phyloP scores from a whole-genome alignment of 164 flowering plant species.

The Euptelea pleiosperma region DNA sequence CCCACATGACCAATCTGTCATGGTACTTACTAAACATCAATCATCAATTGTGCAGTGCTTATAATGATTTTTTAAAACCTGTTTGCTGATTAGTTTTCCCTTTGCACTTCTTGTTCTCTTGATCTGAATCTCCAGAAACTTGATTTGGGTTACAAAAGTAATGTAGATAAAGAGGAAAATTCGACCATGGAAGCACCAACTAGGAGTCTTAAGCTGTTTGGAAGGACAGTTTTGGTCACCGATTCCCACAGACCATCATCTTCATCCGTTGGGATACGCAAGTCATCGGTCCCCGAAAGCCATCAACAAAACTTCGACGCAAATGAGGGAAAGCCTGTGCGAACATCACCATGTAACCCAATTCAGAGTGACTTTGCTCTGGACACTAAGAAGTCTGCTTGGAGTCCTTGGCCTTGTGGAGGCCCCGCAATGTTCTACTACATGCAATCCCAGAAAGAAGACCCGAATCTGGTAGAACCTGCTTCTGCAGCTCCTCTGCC shows the following conservation, averaged over 20 bases:
- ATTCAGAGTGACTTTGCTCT: slow-evolving; percentile 3
- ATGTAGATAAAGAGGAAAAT: slow-evolving; percentile 16
- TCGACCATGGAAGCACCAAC: slow-evolving; percentile 29
- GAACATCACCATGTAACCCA: slow-evolving; percentile 7
- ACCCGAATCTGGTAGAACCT: slow-evolving; percentile 14
- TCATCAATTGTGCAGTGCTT: background rate
- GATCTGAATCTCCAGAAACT: slow-evolving; percentile 25
- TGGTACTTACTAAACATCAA: slow-evolving; percentile 30
- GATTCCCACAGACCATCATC: slow-evolving; percentile 38
- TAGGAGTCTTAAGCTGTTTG: slow-evolving; percentile 61
- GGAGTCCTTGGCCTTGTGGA: slow-evolving; percentile 21
- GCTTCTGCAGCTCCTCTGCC: slow-evolving; percentile 20
- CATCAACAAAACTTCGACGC: slow-evolving; percentile 7
- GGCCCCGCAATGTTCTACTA: slow-evolving; percentile 15
- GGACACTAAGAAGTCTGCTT: slow-evolving; percentile 8
- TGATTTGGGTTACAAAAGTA: slow-evolving; percentile 21
- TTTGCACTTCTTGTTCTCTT: background rate
- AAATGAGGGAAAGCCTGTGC: slow-evolving; percentile 16
- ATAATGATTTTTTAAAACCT: background rate
- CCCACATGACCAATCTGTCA: slow-evolving; percentile 19
- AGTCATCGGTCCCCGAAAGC: slow-evolving; percentile 17
- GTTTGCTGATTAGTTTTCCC: background rate
- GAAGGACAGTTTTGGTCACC: slow-evolving; percentile 48
- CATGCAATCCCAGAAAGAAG: slow-evolving; percentile 25
- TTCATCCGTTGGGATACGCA: slow-evolving; percentile 11